phyloP scores from a whole-genome alignment of 108 stramenopile species.

The Pseudonitzschia pungens region DNA sequence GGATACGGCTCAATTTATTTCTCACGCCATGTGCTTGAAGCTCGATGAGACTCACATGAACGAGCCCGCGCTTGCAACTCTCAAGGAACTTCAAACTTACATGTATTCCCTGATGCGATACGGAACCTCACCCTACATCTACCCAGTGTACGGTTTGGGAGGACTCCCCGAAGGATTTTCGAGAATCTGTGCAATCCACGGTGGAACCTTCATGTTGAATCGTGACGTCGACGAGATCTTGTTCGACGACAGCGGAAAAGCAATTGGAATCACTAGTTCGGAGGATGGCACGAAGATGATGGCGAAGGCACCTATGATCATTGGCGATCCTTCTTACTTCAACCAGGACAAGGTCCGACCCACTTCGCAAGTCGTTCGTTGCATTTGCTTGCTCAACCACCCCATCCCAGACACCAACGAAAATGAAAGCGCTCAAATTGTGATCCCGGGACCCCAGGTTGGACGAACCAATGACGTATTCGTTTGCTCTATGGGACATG shows the following conservation, averaged over 20 bases:
- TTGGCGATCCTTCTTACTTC: slow-evolving; percentile 98
- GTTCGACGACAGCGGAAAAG: slow-evolving; percentile 83
- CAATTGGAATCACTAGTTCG: slow-evolving; percentile 88
- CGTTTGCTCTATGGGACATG: slow-evolving; percentile 83
- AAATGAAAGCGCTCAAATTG: slow-evolving; percentile 93
- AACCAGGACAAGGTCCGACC: slow-evolving; percentile 72
- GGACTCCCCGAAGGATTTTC: slow-evolving; percentile 99
- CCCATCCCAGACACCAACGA: slow-evolving; percentile 92
- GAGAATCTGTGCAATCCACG: slow-evolving; percentile 97
- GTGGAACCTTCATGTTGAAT: slow-evolving; percentile 99
- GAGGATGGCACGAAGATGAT: slow-evolving; percentile 51
- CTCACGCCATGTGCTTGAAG: slow-evolving; percentile 98
- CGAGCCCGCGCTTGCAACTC: slow-evolving; percentile 85
- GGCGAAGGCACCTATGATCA: slow-evolving; percentile 95
- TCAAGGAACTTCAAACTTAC: slow-evolving; percentile 92
- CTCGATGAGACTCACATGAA: slow-evolving; percentile 93
- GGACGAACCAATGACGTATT: slow-evolving; percentile 95
- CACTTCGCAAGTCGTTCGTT: slow-evolving; percentile 91
- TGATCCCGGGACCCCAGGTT: slow-evolving; percentile 97
- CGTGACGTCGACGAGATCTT: slow-evolving; percentile 96
- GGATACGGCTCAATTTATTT: slow-evolving; percentile 97
- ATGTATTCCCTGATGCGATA: slow-evolving; percentile 91
- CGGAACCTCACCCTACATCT: slow-evolving; percentile 97
- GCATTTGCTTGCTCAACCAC: slow-evolving; percentile 97
- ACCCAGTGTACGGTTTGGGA: slow-evolving; percentile 98